Conservation (phyloP, 495 filamentous ascomycete species). For the Aspergillus bertholletiae region DNA sequence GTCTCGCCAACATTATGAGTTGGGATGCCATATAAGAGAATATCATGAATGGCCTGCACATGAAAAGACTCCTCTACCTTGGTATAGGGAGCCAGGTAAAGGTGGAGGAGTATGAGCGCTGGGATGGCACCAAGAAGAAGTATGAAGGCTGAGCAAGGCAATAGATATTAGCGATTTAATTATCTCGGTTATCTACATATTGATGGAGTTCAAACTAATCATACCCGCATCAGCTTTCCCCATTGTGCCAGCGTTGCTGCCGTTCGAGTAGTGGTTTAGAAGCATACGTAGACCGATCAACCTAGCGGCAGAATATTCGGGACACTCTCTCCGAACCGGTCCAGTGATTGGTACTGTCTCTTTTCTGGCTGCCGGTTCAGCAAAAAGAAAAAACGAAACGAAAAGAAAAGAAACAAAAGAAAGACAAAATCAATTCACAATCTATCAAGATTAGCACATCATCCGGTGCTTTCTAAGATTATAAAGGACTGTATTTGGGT, state of each 20-base stretch:
- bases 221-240: constrained; percentile 15
- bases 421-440: too few species aligned
- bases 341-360: too few species aligned
- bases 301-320: too few species aligned
- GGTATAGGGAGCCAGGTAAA: constrained; percentile 80
- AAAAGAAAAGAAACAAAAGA: too few species aligned
- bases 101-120: constrained; percentile 66
- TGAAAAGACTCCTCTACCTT: constrained; percentile 99
- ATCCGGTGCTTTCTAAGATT: too few species aligned
- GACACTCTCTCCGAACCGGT: too few species aligned
- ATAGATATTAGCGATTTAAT: not conserved
- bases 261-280: too few species aligned
- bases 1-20: constrained; percentile 44
- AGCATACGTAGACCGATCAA: too few species aligned
- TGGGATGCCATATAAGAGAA: constrained; percentile 75
- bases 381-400: too few species aligned
- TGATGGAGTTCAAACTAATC: not conserved
- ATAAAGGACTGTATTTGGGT: too few species aligned
- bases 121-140: constrained; percentile 58
- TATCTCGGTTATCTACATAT: not conserved
- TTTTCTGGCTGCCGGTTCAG: too few species aligned
- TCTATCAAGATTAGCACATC: too few species aligned
- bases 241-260: constrained; percentile 8
- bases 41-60: constrained; percentile 90
- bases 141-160: constrained; percentile 5